Evolutionary conservation across 2,329 filamentous ascomycete species (phyloP).

Genomic region (Elsinoe batatas): DNA sequence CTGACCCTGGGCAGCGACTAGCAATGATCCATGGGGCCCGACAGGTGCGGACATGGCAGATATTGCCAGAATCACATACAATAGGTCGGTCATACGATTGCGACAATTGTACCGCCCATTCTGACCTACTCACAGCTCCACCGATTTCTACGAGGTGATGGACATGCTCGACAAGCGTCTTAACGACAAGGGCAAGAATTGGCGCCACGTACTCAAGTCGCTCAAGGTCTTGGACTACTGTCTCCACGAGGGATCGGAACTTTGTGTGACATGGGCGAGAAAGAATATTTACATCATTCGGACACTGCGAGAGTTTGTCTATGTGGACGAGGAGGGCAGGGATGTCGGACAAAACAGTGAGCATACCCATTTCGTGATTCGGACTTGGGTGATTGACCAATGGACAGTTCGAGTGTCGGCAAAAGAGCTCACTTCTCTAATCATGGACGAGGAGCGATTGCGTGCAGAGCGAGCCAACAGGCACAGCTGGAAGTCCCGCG

Average conservation of each 20-base stretch:
- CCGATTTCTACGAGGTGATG: slow-evolving; percentile 99
- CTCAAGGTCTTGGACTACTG: slow-evolving; percentile 97
- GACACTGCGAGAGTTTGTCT: slow-evolving; percentile 92
- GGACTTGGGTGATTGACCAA: slow-evolving; percentile 23
- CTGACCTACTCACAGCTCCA: slow-evolving; percentile 50
- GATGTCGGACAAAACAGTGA: slow-evolving; percentile 95
- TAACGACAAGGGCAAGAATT: slow-evolving; percentile 99
- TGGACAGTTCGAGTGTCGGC: slow-evolving; percentile 82
- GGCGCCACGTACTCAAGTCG: slow-evolving; percentile 95
- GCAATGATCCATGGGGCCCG: slow-evolving; percentile 97
- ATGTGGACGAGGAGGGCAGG: slow-evolving; percentile 80
- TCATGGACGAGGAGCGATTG: slow-evolving; percentile 87
- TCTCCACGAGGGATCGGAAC: slow-evolving; percentile 89
- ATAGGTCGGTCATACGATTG: slow-evolving; percentile 57
- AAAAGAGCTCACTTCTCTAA: slow-evolving; percentile 85
- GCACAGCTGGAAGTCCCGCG: slow-evolving; percentile 92
- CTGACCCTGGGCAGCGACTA: slow-evolving; percentile 60
- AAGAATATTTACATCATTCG: slow-evolving; percentile 99
- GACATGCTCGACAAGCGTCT: slow-evolving; percentile 98
- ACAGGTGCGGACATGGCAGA: slow-evolving; percentile 98
- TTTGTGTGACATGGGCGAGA: slow-evolving; percentile 94
- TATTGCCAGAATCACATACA: slow-evolving; percentile 95
- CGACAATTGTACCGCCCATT: neutral
- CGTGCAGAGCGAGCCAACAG: slow-evolving; percentile 83
- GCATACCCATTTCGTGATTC: slow-evolving; percentile 23